Conservation (phyloP, 1,139 yeast species). For the Debaryomyces coudertii region DNA sequence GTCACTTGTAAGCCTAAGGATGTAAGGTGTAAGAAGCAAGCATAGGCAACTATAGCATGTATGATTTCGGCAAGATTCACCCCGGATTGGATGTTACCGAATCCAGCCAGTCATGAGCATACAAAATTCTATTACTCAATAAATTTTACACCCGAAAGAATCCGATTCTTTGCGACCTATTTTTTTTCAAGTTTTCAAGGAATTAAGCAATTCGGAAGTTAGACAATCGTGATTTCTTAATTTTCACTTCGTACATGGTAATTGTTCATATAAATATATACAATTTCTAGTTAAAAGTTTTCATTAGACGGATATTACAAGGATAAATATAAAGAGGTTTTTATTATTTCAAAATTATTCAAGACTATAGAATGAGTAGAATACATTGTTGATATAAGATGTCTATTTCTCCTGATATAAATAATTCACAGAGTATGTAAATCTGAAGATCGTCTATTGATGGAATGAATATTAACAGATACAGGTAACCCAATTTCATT, state of each 20-base stretch:
- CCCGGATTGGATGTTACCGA: neutral
- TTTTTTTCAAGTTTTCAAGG: constrained; percentile 6
- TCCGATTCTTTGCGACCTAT: constrained; percentile 8
- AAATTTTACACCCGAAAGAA: constrained; percentile 9
- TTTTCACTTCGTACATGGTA: constrained; percentile 2
- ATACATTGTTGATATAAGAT: constrained; percentile 1
- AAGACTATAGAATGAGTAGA: constrained; percentile 4
- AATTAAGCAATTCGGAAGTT: constrained; percentile 2
- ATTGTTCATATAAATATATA: constrained; percentile 1
- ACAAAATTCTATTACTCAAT: constrained; percentile 7
- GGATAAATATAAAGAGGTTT: neutral
- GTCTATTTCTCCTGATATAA: constrained; percentile 9
- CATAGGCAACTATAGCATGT: neutral
- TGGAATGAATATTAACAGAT: constrained; percentile 8
- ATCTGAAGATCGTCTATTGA: neutral
- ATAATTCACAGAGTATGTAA: constrained; percentile 7
- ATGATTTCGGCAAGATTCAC: neutral
- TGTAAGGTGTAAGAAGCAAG: neutral
- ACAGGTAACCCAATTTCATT: constrained; percentile 11
- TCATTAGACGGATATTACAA: neutral
- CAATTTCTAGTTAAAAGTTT: constrained; percentile 2
- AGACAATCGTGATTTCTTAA: constrained; percentile 1
- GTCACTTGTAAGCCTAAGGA: too few species aligned
- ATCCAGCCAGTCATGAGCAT: constrained; percentile 4
- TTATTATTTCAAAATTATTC: neutral